Conservation (phyloP, 345 rosid species). For the Lepidium sativum region DNA sequence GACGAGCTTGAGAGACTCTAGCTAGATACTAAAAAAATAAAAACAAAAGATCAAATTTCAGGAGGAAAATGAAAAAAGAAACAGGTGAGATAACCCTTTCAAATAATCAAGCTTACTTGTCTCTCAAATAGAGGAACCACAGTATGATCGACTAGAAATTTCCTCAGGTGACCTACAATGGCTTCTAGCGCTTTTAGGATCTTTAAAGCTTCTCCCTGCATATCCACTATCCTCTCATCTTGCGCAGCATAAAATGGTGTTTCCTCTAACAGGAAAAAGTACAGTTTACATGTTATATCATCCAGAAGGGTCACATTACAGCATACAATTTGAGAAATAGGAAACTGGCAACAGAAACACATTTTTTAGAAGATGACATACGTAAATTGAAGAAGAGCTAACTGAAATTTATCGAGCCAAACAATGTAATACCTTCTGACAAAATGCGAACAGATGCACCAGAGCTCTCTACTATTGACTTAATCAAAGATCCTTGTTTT, state of each 20-base stretch:
- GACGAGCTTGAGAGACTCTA: constrained; percentile 43
- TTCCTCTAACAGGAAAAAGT: constrained; percentile 43
- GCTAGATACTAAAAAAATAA: constrained; percentile 35
- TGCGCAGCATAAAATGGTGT: constrained; percentile 43
- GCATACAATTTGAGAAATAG: background rate
- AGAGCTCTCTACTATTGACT: constrained; percentile 72
- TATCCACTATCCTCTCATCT: constrained; percentile 65
- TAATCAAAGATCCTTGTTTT: constrained; percentile 79
- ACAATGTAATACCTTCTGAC: constrained; percentile 49
- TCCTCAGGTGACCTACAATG: constrained; percentile 65
- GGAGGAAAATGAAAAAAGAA: background rate
- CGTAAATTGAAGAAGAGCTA: background rate
- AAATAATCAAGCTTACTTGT: constrained; percentile 37
- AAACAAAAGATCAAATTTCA: background rate
- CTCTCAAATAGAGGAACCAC: constrained; percentile 79
- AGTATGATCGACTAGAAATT: constrained; percentile 68
- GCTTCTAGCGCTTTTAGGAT: constrained; percentile 63
- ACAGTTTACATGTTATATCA: background rate
- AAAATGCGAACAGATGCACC: constrained; percentile 74
- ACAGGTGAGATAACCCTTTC: background rate
- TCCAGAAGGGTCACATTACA: background rate
- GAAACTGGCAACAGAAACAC: background rate
- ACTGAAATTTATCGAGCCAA: background rate
- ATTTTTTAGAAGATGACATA: background rate
- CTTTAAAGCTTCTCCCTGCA: constrained; percentile 65